phyloP scores from a whole-genome alignment of 495 filamentous ascomycete species.

The Xylaria grammica region DNA sequence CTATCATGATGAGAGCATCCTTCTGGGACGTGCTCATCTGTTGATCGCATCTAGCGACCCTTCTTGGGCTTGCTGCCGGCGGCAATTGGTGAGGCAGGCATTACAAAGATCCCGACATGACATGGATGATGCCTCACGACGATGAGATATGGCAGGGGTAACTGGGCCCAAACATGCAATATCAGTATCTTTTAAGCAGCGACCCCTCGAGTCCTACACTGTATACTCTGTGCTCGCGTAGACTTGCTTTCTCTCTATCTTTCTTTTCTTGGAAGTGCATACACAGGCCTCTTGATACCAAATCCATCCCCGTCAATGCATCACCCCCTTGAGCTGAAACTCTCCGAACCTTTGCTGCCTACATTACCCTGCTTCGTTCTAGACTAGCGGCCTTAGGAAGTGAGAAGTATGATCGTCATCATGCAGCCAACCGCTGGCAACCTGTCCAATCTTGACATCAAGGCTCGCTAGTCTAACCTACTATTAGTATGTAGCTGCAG shows the following conservation, averaged over 20 bases:
- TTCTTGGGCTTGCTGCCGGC: background rate
- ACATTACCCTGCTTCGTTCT: background rate
- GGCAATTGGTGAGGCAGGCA: slow-evolving; percentile 1
- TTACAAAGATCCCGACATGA: slow-evolving; percentile 8
- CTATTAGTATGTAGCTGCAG: background rate
- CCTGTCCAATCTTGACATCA: background rate
- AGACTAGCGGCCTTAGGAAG: background rate
- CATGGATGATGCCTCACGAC: slow-evolving; percentile 10
- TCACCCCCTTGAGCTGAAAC: background rate
- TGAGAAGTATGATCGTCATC: background rate
- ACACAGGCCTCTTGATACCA: background rate
- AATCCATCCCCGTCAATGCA: background rate
- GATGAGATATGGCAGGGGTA: background rate
- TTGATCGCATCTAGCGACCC: background rate
- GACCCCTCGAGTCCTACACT: background rate
- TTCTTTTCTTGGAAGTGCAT: too few species aligned
- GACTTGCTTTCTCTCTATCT: background rate
- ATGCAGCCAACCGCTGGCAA: background rate
- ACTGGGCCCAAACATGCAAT: too few species aligned
- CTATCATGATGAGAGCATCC: background rate
- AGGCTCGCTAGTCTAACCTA: background rate
- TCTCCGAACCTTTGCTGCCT: background rate
- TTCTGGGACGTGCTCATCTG: background rate
- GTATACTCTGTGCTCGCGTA: background rate
- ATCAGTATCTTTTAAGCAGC: background rate